These are phyloP conservation scores for Lentinula edodes DNA, from an alignment of 768 basidiomycete genomes.

Conservation along the genomic window DNA sequence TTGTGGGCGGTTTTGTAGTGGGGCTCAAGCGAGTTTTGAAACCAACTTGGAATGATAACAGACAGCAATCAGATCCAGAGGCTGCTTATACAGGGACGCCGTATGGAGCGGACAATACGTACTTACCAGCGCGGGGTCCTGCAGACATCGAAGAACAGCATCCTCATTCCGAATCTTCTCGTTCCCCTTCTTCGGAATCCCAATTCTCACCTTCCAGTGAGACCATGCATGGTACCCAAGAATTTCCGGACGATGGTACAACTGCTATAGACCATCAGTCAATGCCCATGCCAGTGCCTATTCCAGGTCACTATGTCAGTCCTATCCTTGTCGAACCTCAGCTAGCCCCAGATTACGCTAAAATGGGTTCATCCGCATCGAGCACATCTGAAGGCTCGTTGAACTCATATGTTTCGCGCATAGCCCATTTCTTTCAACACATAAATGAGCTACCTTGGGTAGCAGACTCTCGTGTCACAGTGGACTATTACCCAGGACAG, in stretches of 20 bases:
- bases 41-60: background rate
- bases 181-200: background rate
- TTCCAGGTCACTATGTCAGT: slow-evolving; percentile 19
- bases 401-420: slow-evolving; percentile 25
- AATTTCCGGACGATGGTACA: slow-evolving; percentile 6
- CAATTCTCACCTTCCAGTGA: background rate
- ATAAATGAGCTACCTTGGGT: slow-evolving; percentile 43
- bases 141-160: background rate
- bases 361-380: slow-evolving; percentile 40
- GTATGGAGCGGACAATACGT: background rate
- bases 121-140: background rate
- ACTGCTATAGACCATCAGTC: slow-evolving; percentile 14
- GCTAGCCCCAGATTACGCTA: slow-evolving; percentile 41
- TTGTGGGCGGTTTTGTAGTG: slow-evolving; percentile 3
- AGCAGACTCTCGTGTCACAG: slow-evolving; percentile 32
- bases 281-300: slow-evolving; percentile 1
- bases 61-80: slow-evolving; percentile 4
- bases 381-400: slow-evolving; percentile 29
- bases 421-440: slow-evolving; percentile 26
- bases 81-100: background rate
- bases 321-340: slow-evolving; percentile 36
- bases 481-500: slow-evolving; percentile 36
- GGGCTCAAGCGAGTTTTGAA: slow-evolving; percentile 4
- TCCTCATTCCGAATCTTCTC: background rate
- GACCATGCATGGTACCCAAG: background rate